Base-by-base conservation (phyloP, 495 filamentous ascomycete genomes). In the Stereocaulon alpinum region DNA sequence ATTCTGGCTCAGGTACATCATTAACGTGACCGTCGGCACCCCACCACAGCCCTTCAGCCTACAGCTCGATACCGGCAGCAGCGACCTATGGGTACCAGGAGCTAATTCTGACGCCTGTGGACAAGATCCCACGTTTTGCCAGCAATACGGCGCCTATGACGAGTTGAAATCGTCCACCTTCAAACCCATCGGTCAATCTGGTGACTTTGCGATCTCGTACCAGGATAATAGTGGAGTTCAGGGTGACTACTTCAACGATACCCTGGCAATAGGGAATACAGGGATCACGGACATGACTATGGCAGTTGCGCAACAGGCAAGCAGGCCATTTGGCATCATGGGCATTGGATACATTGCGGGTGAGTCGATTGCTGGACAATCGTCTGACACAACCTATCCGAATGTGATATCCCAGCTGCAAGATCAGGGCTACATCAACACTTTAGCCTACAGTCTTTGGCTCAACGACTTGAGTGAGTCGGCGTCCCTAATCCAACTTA, bases 391-490 rank as follows among this genome's bases (percentile, higher is more conserved):
- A 11, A 66, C 82, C 17, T 90, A 95, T 67, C 74, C 82, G 17
- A 90, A 91, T 67, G 72, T 92, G 9, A 81, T 86, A 0, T 69
- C 74, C 56, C 71, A 82, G 50, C 75, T 95, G 71, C 80, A 81
- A 17, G 71, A 82, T 41, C 75, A 84, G 24, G 83, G 82, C 15
- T 60, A 79, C 48, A 93, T 91, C 67, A 77, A 82, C 40, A 82
- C 86, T 15, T 81, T 82, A 45, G 88, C 88, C 20, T 96, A 91
- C 70, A 87, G 82, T 61, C 71, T 96, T 0, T 96, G 89, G 89
- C 77, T 96, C 32, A 89, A 95, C 73, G 87, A 91, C 63, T 77
- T 91, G 1, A 77, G 86, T 69, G 60, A 40, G 58, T 30, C 82
- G 1, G 20, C 22, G 34, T 44, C 9, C 49, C 37, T 11, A 64